Conservation (phyloP, 2,329 filamentous ascomycete genomes). For the Xylaria sp. region DNA sequence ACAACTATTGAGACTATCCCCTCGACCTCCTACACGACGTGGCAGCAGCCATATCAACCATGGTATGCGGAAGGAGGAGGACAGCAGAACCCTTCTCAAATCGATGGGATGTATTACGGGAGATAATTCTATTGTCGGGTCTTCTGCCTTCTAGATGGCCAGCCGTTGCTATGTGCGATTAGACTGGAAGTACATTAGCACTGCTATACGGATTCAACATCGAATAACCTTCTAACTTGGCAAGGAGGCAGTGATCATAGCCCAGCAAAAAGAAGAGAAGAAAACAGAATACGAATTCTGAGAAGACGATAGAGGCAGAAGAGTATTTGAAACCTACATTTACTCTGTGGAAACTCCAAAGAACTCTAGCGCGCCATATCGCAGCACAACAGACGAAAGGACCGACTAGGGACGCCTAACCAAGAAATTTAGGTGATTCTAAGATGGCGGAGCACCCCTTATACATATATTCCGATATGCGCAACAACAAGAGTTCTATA, state of each 20-base stretch:
- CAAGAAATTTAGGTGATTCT: not conserved
- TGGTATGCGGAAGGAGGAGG: conserved; percentile 39
- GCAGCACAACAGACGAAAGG: not conserved
- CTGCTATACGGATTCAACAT: not conserved
- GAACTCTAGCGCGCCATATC: not conserved
- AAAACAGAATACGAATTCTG: not conserved
- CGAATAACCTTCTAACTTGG: not conserved
- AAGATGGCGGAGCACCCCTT: not conserved
- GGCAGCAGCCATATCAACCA: conserved; percentile 60
- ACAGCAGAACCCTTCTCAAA: conserved; percentile 41
- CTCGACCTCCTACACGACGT: conserved; percentile 53
- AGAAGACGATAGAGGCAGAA: not conserved
- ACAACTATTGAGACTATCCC: conserved; percentile 41
- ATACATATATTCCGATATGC: conserved; percentile 10
- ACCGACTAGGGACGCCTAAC: not conserved
- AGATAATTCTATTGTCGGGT: conserved; percentile 11
- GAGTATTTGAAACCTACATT: not conserved
- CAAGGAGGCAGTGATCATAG: not conserved
- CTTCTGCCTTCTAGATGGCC: not conserved
- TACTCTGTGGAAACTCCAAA: not conserved
- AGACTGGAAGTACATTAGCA: conserved; percentile 2
- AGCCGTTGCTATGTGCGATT: not conserved
- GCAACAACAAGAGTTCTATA: conserved; percentile 1
- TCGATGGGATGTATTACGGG: conserved; percentile 30
- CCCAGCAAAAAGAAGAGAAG: too few species aligned